phyloP scores from a whole-genome alignment of 73 alveolate genomes.

The Paraurostyla sp. region DNA sequence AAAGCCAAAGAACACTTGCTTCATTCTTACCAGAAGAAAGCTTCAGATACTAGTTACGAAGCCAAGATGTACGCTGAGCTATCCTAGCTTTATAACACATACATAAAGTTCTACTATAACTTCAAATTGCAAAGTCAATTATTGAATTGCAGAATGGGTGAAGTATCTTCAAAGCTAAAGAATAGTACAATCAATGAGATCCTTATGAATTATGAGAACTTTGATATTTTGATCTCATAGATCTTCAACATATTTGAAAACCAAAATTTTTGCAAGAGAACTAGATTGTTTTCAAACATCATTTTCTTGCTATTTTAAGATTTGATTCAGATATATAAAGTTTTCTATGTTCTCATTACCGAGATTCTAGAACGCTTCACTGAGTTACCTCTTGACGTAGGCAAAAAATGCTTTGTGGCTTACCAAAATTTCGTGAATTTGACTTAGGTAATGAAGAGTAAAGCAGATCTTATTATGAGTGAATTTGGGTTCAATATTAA shows the following conservation, averaged over 20 bases:
- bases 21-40: constrained; percentile 68
- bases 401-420: constrained; percentile 63
- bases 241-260: constrained; percentile 72
- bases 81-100: constrained; percentile 55
- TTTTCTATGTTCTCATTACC: constrained; percentile 66
- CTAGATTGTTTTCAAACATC: constrained; percentile 63
- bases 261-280: constrained; percentile 57
- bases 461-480: constrained; percentile 27
- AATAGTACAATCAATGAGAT: constrained; percentile 7
- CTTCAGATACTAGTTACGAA: constrained; percentile 70
- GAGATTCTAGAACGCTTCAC: constrained; percentile 73
- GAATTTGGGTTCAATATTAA: constrained; percentile 53
- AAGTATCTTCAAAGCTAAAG: constrained; percentile 46
- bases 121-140: constrained; percentile 31
- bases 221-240: constrained; percentile 59
- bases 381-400: constrained; percentile 45
- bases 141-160: constrained; percentile 49
- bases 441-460: constrained; percentile 63
- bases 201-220: constrained; percentile 57
- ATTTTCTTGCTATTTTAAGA: constrained; percentile 63
- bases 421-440: constrained; percentile 66
- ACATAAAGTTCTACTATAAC: constrained; percentile 60
- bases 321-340: constrained; percentile 65
- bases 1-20: constrained; percentile 56
- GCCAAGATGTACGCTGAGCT: constrained; percentile 67